Conservation (phyloP, 192 early-diverging fungal genomes). For the Coemansia sp. region DNA sequence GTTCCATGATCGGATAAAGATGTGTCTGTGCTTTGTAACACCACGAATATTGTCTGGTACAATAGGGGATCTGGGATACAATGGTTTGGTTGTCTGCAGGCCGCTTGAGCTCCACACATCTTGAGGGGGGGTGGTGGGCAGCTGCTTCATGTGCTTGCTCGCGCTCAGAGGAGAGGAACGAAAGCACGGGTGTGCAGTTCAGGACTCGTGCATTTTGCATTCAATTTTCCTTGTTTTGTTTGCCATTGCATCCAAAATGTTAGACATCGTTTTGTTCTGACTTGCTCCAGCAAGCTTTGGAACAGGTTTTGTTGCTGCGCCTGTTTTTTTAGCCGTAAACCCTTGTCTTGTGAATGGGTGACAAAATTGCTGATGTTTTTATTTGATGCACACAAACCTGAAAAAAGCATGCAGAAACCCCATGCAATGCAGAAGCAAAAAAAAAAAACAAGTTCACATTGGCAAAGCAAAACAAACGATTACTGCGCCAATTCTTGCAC, state of each 20-base stretch:
- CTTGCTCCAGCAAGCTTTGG: background rate
- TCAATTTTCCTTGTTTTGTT: background rate
- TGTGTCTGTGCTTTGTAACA: constrained; percentile 1
- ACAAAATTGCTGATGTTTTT: background rate
- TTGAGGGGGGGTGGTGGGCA: background rate
- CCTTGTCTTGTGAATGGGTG: background rate
- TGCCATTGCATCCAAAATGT: background rate
- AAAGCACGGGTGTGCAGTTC: background rate
- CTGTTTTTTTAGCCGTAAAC: background rate
- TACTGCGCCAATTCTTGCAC: too few species aligned
- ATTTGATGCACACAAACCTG: background rate
- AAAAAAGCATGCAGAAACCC: constrained; percentile 1
- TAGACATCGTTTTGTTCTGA: background rate
- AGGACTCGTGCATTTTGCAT: background rate
- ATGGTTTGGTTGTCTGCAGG: background rate
- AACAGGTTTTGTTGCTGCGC: background rate
- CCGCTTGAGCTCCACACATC: too few species aligned
- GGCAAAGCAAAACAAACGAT: too few species aligned
- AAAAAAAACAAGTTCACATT: background rate
- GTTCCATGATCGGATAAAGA: background rate
- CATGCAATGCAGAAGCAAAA: background rate
- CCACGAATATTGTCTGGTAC: background rate
- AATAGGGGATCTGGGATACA: background rate
- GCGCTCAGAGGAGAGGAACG: background rate
- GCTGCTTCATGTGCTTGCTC: background rate